Evolutionary conservation across 495 filamentous ascomycete genomes (phyloP), one percentile per base, ranked within the genome.

Genomic region (Neurospora sp.): DNA sequence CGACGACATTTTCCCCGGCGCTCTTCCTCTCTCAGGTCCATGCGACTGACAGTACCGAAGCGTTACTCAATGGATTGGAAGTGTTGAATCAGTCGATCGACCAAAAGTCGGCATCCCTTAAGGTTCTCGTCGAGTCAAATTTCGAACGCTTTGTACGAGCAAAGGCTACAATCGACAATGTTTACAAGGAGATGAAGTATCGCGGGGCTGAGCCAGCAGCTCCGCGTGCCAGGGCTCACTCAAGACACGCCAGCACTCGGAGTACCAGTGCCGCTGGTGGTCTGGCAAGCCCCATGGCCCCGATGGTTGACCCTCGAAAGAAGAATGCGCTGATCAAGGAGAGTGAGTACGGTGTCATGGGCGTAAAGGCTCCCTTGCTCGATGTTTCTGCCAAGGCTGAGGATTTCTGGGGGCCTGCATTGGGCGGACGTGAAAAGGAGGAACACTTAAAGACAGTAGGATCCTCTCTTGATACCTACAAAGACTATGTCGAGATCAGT

Each of bases 131-230:
- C 35, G 96, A 99, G 81, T 93, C 92, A 39, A 98, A 99, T 77
- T 99, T 99, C 77, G 96, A 99, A 82, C 90, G 94, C 40, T 99
- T 99, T 81, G 95, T 99, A 40, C 89, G 91, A 12, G 96, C 96
- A 8, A 99, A 99, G 79, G 91, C 93, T 4, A 98, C 94, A 8
- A 98, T 99, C 74, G 96, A 99, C 82, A 94, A 94, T 83, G 96
- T 99, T 44, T 99, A 99, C 81, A 94, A 88, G 42, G 96, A 98
- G 81, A 98, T 99, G 96, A 93, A 94, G 70, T 93, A 92, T 70
- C 91, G 93, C 76, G 93, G 93, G 4, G 86, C 82, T 8, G 89
- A 92, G 40, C 86, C 87, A n/a, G 85, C 87, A n/a, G 77, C 84
- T 20, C 75, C 84, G 12, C 81, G 83, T 8, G 75, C 80, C 27